Base-by-base conservation (phyloP, 169 alveolate species). In the Theileria luwenshuni region DNA sequence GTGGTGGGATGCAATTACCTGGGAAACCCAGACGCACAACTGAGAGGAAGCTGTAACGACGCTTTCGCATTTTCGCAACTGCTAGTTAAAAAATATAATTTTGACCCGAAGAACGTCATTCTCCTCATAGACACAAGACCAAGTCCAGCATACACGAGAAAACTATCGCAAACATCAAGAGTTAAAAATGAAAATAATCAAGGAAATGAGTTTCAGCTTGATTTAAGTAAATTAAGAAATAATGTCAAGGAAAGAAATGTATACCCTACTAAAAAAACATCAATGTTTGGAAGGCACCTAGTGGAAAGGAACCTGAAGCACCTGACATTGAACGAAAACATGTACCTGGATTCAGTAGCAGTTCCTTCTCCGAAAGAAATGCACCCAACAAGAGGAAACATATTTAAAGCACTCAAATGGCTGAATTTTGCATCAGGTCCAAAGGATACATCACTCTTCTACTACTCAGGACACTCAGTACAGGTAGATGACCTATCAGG, bases 401-500 rank as follows among this genome's bases (percentile, higher is more conserved):
- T 92, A n/a, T 74, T 92, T 59, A 86, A 81, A 48, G 91, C 94
- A 21, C 86, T 93, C 47, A 84, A 92, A 59, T 94, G 97, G 97
- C 84, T 94, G 43, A 91, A 86, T 19, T 71, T 91, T 56, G 93
- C 83, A 63, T 88, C 94, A 1, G 68, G 69, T 23, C 91, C 95
- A 28, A 85, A 88, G 21, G 95, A 90, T 85, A 75, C 91, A 41
- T 86, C 88, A 30, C 87, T 94, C 51, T 94, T 94, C 67, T 94
- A 90, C 80, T 94, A 86, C 79, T 91, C 97, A 52, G 97, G 97
- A 23, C 95, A 94, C 83, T 85, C 96, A 64, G 92, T 93, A 8
- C 97, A 93, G 74, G 91, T 90, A 17, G 97, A 94, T 65, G 94
- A 93, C 54, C 79, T 94, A 92, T 83, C 94, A 52, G 96, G 96